Percentiles rank a stretch among this genome's conserved stretches.
Conservation (phyloP, 2,329 filamentous ascomycete genomes). For the Aspergillus sp. region DNA sequence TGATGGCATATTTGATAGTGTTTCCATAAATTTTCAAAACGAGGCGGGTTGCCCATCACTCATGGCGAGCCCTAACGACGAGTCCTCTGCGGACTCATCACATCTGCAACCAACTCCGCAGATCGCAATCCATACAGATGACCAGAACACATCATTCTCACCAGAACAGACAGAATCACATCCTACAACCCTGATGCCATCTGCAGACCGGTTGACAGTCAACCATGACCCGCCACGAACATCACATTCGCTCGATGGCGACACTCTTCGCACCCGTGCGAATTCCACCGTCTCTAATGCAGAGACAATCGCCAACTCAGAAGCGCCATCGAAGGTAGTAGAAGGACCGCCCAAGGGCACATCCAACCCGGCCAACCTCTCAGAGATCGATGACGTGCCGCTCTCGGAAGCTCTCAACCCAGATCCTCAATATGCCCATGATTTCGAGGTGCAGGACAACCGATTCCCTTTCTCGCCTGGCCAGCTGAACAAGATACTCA, state of each 20-base stretch:
- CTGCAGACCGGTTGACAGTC: slow-evolving; percentile 26
- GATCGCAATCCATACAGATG: slow-evolving; percentile 1
- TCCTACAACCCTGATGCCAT: not conserved
- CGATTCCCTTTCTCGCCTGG: slow-evolving; percentile 79
- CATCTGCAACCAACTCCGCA: not conserved
- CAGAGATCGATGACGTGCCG: slow-evolving; percentile 33
- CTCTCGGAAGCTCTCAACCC: slow-evolving; percentile 65
- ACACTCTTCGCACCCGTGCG: slow-evolving; percentile 45
- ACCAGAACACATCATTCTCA: slow-evolving; percentile 5
- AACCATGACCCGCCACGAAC: slow-evolving; percentile 28
- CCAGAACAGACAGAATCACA: slow-evolving; percentile 1
- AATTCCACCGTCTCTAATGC: slow-evolving; percentile 40
- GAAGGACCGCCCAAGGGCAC: not conserved
- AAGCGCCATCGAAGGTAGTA: slow-evolving; percentile 14
- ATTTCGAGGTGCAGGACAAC: slow-evolving; percentile 75
- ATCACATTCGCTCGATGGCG: slow-evolving; percentile 41
- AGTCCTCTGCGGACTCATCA: slow-evolving; percentile 2
- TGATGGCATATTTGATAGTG: not conserved
- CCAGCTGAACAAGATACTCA: slow-evolving; percentile 81
- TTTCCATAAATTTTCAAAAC: not conserved
- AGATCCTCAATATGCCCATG: slow-evolving; percentile 71
- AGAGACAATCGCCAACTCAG: slow-evolving; percentile 35
- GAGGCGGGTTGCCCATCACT: not conserved
- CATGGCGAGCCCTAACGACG: slow-evolving; percentile 1
- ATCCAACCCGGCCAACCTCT: not conserved